Evolutionary conservation across 1,139 yeast genomes (phyloP), one percentile per base, ranked within the genome.

Genomic region (Debaryomycetaceae sp.): DNA sequence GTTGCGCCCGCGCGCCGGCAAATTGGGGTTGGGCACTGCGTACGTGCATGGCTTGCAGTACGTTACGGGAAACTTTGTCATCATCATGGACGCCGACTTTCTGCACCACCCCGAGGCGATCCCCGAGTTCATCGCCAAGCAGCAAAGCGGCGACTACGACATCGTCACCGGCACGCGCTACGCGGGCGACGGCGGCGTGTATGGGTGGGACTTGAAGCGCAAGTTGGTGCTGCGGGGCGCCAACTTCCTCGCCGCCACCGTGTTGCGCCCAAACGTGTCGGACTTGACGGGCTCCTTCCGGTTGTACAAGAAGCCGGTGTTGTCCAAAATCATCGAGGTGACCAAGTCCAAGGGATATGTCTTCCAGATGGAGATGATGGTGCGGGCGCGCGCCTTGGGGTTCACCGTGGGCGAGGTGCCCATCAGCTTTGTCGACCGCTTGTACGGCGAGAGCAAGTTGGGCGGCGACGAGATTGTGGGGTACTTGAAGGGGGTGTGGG

Each of bases 351-450:
- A 83, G 61, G 93, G 93, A 29, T 83, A 83, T 45, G 93, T 83
- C 31, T 83, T 83, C 74, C 93, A 83, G 60, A 83, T 83, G 93
- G 93, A 83, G 57, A 81, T 83, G 89, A 80, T 82, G 78, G 93
- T 82, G 23, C 72, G 91, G 43, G 93, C 93, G 27, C 71, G 85
- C 47, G 65, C 80, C 21, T 62, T 80, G 53, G 83, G 82, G 10
- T 80, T 73, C 58, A 66, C 76, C 18, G 80, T 83, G 45, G 91
- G 83, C 18, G 93, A 83, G 53, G 89, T 82, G 23, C 91, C 91
- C 32, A 83, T 83, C 43, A 73, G 78, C 40, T 83, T 83, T 49
- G 91, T 83, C 28, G 93, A 83, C 56, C 71, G 93, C 53, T 66
- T 83, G 41, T 83, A 83, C 48, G 93, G 93, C 28, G 91, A 83